Conservation (phyloP, 805 yeast genomes). For the Grigorovia humatica region DNA sequence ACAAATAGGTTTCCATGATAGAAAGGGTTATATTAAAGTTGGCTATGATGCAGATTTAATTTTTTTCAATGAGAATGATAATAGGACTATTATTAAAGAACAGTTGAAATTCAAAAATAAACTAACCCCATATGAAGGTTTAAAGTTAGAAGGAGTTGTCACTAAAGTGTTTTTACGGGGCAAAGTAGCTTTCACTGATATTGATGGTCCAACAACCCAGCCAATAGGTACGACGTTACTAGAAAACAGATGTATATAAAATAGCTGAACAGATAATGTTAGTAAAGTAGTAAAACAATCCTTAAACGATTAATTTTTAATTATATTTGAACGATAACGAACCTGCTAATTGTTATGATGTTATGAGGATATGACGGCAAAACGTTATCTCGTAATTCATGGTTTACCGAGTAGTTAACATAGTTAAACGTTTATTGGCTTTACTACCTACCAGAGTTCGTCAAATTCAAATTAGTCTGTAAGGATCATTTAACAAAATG, state of each 20-base stretch:
- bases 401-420: too few species aligned
- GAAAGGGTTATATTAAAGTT: slow-evolving; percentile 59
- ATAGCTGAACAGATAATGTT: too few species aligned
- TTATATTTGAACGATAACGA: background rate
- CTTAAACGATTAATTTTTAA: background rate
- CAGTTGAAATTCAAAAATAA: slow-evolving; percentile 72
- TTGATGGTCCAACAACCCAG: slow-evolving; percentile 41
- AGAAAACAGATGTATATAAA: background rate
- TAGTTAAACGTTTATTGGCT: too few species aligned
- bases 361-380: too few species aligned
- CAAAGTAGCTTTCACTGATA: slow-evolving; percentile 45
- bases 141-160: slow-evolving; percentile 58
- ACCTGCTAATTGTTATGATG: too few species aligned
- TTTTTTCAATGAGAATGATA: slow-evolving; percentile 57
- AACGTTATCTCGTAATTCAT: too few species aligned
- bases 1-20: slow-evolving; percentile 67
- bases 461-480: too few species aligned
- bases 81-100: slow-evolving; percentile 41
- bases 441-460: too few species aligned
- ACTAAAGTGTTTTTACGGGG: slow-evolving; percentile 77
- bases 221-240: slow-evolving; percentile 45
- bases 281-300: background rate
- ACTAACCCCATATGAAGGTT: slow-evolving; percentile 77
- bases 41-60: slow-evolving; percentile 88
- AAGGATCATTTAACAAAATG: too few species aligned